Base-by-base conservation (phyloP, 441 rosid genomes). In the Populus hybrid region DNA sequence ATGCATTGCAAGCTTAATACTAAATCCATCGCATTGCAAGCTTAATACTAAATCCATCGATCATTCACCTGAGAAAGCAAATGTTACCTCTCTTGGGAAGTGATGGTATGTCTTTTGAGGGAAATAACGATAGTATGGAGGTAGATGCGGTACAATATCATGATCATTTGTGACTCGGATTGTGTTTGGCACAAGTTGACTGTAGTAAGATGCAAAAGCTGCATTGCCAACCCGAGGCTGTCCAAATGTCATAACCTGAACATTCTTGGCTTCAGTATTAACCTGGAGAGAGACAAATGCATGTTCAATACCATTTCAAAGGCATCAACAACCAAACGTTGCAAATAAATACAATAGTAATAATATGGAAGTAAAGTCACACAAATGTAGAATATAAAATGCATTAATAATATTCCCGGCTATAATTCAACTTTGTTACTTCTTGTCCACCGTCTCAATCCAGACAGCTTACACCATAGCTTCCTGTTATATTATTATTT, bases 171-270 rank as follows among this genome's bases (percentile, higher is more conserved):
- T 88, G 64, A 96, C 88, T 26, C 99, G 84, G 71, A 93, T 82
- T 26, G 93, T 87, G 71, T 94, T 86, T 10, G 97, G 98, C 75
- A 96, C 91, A 69, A 89, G 87, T 73, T 87, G 76, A 76, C 86
- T 87, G 73, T 94, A 93, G 80, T 84, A 91, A 73, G 93, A 84
- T 72, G 98, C 90, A 87, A 96, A 96, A 66, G 73, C 94, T 5
- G 95, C 93, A 88, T 94, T 94, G 75, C 99, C 99, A 32, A 96
- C 83, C 66, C 99, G 97, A 79, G 99, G 99, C 71, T 94, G 99
- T 82, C 99, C 99, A 88, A 94, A 96, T 9, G 99, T 94, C 86
- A 93, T 83, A 82, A 93, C 97, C 80, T 86, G 88, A 69, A 94
- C 93, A 76, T 88, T 83, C 75, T 88, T 80, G 24, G 89, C 89